phyloP scores from a whole-genome alignment of 2,329 filamentous ascomycete species.

The Rhexocercosporidium sp. region DNA sequence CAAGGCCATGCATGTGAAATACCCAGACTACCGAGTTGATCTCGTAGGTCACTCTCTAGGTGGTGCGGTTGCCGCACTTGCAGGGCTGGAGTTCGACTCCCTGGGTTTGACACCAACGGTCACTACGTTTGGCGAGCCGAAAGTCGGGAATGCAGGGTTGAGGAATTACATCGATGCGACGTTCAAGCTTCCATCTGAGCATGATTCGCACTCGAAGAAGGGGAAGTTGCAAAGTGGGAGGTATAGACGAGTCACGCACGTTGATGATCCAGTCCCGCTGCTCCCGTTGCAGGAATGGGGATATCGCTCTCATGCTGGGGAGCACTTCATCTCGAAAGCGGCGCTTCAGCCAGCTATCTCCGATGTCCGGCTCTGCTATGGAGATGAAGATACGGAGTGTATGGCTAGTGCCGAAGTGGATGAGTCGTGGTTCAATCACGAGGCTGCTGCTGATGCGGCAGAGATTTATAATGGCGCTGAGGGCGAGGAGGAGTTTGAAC shows the following conservation, averaged over 20 bases:
- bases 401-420: constrained; percentile 58
- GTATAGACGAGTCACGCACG: constrained; percentile 84
- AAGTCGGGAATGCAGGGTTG: constrained; percentile 63
- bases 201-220: constrained; percentile 74
- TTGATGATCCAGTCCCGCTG: constrained; percentile 85
- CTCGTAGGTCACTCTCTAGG: constrained; percentile 89
- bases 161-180: constrained; percentile 45
- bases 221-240: constrained; percentile 57
- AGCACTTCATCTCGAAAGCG: constrained; percentile 81
- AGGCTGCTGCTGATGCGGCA: constrained; percentile 1
- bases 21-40: constrained; percentile 75
- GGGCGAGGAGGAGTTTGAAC: constrained; percentile 49
- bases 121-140: constrained; percentile 93
- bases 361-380: constrained; percentile 75
- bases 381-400: constrained; percentile 73
- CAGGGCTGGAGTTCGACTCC: constrained; percentile 76
- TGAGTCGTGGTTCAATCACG: constrained; percentile 23
- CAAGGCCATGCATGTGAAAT: constrained; percentile 58
- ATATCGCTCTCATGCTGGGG: constrained; percentile 82
- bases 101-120: constrained; percentile 77
- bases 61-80: constrained; percentile 88
- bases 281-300: constrained; percentile 89
- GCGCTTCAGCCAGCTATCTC: constrained; percentile 68
- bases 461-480: constrained; percentile 16
- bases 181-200: constrained; percentile 27